Base-by-base conservation (phyloP, 805 yeast species). In the Cephaloascus albidus region DNA sequence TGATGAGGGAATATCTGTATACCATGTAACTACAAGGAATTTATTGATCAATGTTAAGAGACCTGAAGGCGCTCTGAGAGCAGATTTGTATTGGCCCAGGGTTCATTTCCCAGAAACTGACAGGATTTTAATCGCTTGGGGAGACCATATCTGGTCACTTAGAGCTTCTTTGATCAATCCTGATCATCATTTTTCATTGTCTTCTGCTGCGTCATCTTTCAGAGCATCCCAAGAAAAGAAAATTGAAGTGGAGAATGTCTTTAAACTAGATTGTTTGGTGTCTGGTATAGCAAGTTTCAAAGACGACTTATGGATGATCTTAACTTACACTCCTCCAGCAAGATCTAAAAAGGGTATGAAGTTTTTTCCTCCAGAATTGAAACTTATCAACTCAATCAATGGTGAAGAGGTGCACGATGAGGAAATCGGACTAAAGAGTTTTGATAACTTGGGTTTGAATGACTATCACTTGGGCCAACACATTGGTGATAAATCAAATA, bases 71-170 rank as follows among this genome's bases (percentile, higher is more conserved):
- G 63, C 60, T 49, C 80, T 67, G 3, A 64, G 89, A 18, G 79
- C 94, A 2, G 96, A 87, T 46, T 58, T 89, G 30, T 86, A 82
- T 49, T 80, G 93, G 78, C 97, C 97, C 0, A 72, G 84, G 36
- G 72, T 85, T 3, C 76, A 76, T 41, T 69, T 70, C 39, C 77
- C 81, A 0, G 94, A 81, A 48, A 60, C 70, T 2, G 83, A 81
- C 51, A 57, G 85, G 43, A 63, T 87, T 10, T 57, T 85, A 1
- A 70, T 93, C 19, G 95, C 89, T 0, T 93, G 97, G 97, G 84
- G 78, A 3, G 70, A 76, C 44, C 73, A 78, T 45, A 65, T 90
- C 3, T 89, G 95, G 94, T 62, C 72, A 17, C 59, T 87, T 30
- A 68, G 78, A 43, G 58, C 78, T 6, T 64, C 72, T 4, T 41